Evolutionary conservation across 345 rosid genomes (phyloP).

Genomic region (Populus nigra): DNA sequence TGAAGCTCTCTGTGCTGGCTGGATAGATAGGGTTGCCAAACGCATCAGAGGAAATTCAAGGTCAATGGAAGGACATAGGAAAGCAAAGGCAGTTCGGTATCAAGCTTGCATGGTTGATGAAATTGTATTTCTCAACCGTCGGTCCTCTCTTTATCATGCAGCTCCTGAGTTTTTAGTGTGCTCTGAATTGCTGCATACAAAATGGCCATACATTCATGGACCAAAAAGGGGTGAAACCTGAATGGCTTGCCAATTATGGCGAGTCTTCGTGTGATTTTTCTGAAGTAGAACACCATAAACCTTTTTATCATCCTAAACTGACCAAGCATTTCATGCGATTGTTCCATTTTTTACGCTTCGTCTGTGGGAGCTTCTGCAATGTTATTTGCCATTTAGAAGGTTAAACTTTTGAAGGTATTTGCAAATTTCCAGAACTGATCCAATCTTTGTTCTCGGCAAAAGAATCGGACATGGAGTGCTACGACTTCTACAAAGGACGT

Average conservation of each 20-base stretch:
- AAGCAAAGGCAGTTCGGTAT: constrained; percentile 50
- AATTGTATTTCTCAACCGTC: constrained; percentile 65
- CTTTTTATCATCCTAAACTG: constrained; percentile 53
- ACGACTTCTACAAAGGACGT: too few species aligned
- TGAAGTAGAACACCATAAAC: constrained; percentile 52
- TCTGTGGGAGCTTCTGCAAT: constrained; percentile 57
- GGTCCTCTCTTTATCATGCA: constrained; percentile 60
- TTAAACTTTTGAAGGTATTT: too few species aligned
- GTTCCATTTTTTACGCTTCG: constrained; percentile 59
- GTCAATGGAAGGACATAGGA: constrained; percentile 37
- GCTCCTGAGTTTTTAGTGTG: constrained; percentile 83
- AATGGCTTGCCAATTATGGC: constrained; percentile 74
- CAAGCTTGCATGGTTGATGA: constrained; percentile 70
- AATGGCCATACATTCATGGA: constrained; percentile 79
- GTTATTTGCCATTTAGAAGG: too few species aligned
- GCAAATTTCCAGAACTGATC: too few species aligned
- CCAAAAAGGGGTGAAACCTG: constrained; percentile 66
- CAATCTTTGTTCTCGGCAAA: too few species aligned
- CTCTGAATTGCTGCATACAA: constrained; percentile 63
- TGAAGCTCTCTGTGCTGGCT: constrained; percentile 82
- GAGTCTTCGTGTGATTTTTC: constrained; percentile 56
- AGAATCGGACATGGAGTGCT: too few species aligned
- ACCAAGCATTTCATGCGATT: constrained; percentile 54
- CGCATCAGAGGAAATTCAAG: constrained; percentile 35
- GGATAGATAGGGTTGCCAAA: constrained; percentile 89